These are phyloP conservation scores for Raffaelea deltoideospora DNA, from an alignment of 2,329 filamentous ascomycete genomes.

Conservation along the genomic window DNA sequence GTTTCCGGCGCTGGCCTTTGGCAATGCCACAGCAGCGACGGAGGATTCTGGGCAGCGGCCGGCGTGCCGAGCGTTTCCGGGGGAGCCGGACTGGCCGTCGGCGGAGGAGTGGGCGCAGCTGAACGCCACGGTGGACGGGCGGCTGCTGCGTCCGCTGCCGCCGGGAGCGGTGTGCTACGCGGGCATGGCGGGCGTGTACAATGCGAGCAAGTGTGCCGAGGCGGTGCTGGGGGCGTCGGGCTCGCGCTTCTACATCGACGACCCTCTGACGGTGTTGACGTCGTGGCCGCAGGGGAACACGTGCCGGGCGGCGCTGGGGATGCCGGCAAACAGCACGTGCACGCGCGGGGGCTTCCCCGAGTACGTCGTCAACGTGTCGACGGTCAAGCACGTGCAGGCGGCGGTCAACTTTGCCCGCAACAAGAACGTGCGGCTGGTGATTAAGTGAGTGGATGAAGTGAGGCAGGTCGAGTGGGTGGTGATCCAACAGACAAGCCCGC, in stretches of 20 bases:
- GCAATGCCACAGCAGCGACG: slow-evolving; percentile 9
- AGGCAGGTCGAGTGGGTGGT: background rate
- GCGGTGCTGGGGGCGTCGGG: slow-evolving; percentile 13
- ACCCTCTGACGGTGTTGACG: slow-evolving; percentile 16
- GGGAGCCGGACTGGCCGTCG: slow-evolving; percentile 16
- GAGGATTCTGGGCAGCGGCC: background rate
- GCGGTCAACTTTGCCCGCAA: slow-evolving; percentile 26
- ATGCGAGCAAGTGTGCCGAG: slow-evolving; percentile 15
- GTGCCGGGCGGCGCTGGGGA: slow-evolving; percentile 14
- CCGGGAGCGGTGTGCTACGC: slow-evolving; percentile 19
- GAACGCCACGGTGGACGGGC: slow-evolving; percentile 15
- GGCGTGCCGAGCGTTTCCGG: slow-evolving; percentile 17
- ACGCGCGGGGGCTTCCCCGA: slow-evolving; percentile 21
- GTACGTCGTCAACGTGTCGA: slow-evolving; percentile 23
- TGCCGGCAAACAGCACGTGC: slow-evolving; percentile 11
- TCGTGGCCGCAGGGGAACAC: slow-evolving; percentile 22
- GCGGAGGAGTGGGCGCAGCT: slow-evolving; percentile 14
- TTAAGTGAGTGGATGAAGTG: too few species aligned
- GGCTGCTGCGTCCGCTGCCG: slow-evolving; percentile 19
- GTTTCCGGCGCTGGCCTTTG: slow-evolving; percentile 16
- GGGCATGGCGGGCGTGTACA: slow-evolving; percentile 12
- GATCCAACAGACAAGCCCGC: background rate
- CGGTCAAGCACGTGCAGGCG: slow-evolving; percentile 21
- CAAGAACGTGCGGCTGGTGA: slow-evolving; percentile 20
- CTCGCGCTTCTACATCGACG: slow-evolving; percentile 16